These are phyloP conservation scores for Epichloe sylvatica DNA, from an alignment of 2,329 filamentous ascomycete species.

Conservation along the genomic window DNA sequence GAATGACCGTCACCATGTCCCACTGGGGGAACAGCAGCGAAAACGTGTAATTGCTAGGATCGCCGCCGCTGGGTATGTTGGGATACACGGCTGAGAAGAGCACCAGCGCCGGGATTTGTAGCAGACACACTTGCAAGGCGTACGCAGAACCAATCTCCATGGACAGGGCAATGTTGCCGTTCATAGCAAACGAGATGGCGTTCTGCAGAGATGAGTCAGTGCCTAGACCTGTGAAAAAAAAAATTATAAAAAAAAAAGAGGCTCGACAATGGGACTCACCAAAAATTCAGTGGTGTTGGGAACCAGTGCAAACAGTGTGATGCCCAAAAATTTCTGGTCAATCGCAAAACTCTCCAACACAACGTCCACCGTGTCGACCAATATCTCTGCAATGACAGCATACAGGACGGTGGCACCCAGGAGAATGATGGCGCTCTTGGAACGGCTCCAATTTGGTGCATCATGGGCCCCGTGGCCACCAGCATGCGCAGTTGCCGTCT, in stretches of 20 bases:
- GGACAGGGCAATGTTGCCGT: slow-evolving; percentile 93
- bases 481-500: slow-evolving; percentile 20
- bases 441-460: slow-evolving; percentile 93
- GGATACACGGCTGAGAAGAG: slow-evolving; percentile 73
- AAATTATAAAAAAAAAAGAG: background rate
- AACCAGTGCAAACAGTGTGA: slow-evolving; percentile 90
- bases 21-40: slow-evolving; percentile 93
- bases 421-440: slow-evolving; percentile 80
- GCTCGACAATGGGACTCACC: slow-evolving; percentile 36
- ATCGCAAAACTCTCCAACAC: slow-evolving; percentile 81
- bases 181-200: slow-evolving; percentile 98
- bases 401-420: slow-evolving; percentile 83
- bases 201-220: slow-evolving; percentile 42
- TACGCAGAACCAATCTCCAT: slow-evolving; percentile 99
- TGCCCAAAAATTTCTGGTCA: slow-evolving; percentile 93
- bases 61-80: slow-evolving; percentile 21
- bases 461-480: slow-evolving; percentile 63
- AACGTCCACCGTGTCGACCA: slow-evolving; percentile 95
- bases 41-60: slow-evolving; percentile 50
- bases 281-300: slow-evolving; percentile 97
- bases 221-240: background rate
- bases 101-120: slow-evolving; percentile 87
- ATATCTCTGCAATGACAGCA: slow-evolving; percentile 91
- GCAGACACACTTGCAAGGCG: slow-evolving; percentile 83
- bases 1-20: slow-evolving; percentile 95